Base-by-base conservation (phyloP, 176 grass and related monocot genomes). In the Avena insularis region DNA sequence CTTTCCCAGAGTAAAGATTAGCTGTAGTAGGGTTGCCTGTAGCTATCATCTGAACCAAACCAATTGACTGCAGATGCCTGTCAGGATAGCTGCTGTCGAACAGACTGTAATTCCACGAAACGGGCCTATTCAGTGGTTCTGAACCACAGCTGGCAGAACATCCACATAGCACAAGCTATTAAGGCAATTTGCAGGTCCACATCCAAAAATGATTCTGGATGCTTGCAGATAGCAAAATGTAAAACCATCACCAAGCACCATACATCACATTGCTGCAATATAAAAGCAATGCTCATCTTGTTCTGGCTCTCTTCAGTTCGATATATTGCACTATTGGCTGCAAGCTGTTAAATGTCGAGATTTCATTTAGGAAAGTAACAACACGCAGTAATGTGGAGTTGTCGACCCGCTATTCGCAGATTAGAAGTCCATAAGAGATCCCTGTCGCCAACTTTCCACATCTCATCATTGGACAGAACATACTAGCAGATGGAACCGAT, bases 71-170 rank as follows among this genome's bases (percentile, higher is more conserved):
- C 58, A 75, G 57, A 83, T 33, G 45, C 81, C 79, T 83, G 79
- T 57, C 84, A 55, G 79, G 64, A 83, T 9, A 86, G 82, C 46
- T 74, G 47, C 75, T 79, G 65, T 46, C 1, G 10, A 83, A 74
- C 85, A 49, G 74, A 87, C 65, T 40, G 35, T 73, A 74, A 79
- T 85, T 81, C 21, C 8, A 20, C 0, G 1, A 49, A 29, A 19
- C 12, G 29, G 81, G 20, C 38, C 25, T 62, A 19, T 4, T 57
- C 16, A 1, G 20, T 86, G 50, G 10, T 71, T 53, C 55, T 23
- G 27, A 83, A 79, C 35, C 16, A 38, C 56, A 47, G 80, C 54
- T 57, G 79, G 84, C 56, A 1, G 21, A 77, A 86, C 12, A 17
- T 85, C 82, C 6, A 81, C 48, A 46, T 68, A 36, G 6, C 51